These are phyloP conservation scores for Penicillium carneum DNA, from an alignment of 2,329 filamentous ascomycete species.

Conservation along the genomic window DNA sequence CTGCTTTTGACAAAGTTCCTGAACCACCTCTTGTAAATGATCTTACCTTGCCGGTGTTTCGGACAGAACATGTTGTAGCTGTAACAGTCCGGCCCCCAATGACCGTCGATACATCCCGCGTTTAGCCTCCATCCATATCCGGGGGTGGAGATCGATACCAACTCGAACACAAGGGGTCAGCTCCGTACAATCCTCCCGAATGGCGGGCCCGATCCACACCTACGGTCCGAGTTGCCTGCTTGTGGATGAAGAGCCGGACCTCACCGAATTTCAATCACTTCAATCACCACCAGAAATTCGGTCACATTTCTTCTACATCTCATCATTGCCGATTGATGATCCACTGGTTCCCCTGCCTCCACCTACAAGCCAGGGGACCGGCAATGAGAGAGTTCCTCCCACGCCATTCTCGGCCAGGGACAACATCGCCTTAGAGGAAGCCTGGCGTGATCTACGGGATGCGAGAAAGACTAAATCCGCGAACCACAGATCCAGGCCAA, in stretches of 20 bases:
- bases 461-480: constrained; percentile 23
- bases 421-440: constrained; percentile 78
- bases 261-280: constrained; percentile 42
- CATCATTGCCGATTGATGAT: constrained; percentile 83
- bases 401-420: constrained; percentile 81
- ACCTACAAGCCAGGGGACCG: constrained; percentile 58
- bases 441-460: constrained; percentile 70
- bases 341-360: constrained; percentile 74
- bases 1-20: neutral
- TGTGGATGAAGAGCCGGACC: constrained; percentile 47
- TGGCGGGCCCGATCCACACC: constrained; percentile 62
- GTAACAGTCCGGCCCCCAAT: constrained; percentile 23
- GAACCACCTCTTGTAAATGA: constrained; percentile 3
- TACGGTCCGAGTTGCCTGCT: constrained; percentile 66
- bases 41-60: constrained; percentile 13
- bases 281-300: constrained; percentile 65
- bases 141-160: constrained; percentile 14
- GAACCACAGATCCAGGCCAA: constrained; percentile 18
- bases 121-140: constrained; percentile 12
- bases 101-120: constrained; percentile 19
- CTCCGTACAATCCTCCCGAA: constrained; percentile 28
- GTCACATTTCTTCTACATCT: constrained; percentile 85
- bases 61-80: constrained; percentile 11
- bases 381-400: constrained; percentile 66
- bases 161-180: neutral